A percentile compares a stretch with the other conserved stretches of the same genome.
These are phyloP conservation scores for Colletotrichum truncatum DNA, from an alignment of 2,329 filamentous ascomycete species.

Conservation along the genomic window DNA sequence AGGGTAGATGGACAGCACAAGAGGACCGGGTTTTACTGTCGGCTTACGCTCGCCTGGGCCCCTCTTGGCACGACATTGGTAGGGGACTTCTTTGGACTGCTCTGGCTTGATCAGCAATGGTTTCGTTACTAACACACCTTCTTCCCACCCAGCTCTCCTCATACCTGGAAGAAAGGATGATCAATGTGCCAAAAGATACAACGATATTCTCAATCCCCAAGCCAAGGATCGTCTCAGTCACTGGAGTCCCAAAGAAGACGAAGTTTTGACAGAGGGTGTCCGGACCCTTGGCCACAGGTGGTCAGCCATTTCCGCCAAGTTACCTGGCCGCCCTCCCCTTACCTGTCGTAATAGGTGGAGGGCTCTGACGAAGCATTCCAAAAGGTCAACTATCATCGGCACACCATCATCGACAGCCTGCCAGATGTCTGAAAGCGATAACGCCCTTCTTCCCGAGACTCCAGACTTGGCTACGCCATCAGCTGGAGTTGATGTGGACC, in stretches of 20 bases:
- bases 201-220: slow-evolving; percentile 38
- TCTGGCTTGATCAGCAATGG: too few relatives aligned
- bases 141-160: slow-evolving; percentile 35
- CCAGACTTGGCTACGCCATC: not conserved
- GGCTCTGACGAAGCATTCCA: not conserved
- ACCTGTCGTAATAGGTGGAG: slow-evolving; percentile 40
- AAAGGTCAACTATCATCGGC: not conserved
- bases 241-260: slow-evolving; percentile 38
- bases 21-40: slow-evolving; percentile 40
- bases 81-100: slow-evolving; percentile 28
- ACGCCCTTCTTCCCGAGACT: not conserved
- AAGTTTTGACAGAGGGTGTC: slow-evolving; percentile 36
- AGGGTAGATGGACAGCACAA: slow-evolving; percentile 39
- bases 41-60: slow-evolving; percentile 35
- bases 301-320: slow-evolving; percentile 37
- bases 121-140: not conserved
- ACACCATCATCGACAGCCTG: not conserved
- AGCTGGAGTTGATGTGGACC: not conserved
- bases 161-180: slow-evolving; percentile 41
- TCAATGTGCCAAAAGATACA: slow-evolving; percentile 41
- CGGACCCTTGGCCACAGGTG: slow-evolving; percentile 36
- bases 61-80: not conserved
- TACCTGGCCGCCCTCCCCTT: slow-evolving; percentile 38
- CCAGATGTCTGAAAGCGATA: not conserved
- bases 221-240: slow-evolving; percentile 37